Conservation (phyloP, 208 protist species). For the Wallacemonas collosoma region DNA sequence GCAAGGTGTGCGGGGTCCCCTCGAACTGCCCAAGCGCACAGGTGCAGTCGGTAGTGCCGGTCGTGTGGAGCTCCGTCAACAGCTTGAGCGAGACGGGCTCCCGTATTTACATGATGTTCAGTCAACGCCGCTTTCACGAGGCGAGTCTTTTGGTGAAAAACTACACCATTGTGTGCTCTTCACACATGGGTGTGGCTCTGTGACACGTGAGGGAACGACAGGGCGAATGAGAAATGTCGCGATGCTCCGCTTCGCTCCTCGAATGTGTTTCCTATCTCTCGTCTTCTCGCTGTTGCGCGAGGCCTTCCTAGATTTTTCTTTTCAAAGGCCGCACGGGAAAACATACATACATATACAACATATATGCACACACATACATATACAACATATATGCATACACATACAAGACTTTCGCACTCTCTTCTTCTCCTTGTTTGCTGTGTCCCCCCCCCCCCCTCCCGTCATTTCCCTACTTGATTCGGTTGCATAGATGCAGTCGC, state of each 20-base stretch:
- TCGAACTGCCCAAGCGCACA: conserved; percentile 40
- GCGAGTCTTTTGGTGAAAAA: neutral
- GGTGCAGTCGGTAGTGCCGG: conserved; percentile 43
- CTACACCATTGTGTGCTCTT: conserved; percentile 5
- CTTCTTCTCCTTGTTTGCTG: conserved; percentile 17
- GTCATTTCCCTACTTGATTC: conserved; percentile 1
- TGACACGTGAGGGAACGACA: neutral
- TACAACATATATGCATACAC: neutral
- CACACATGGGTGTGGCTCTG: neutral
- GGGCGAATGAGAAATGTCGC: too few relatives aligned
- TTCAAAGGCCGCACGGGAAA: too few relatives aligned
- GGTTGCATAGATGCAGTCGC: neutral
- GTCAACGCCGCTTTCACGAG: conserved; percentile 8
- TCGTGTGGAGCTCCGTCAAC: conserved; percentile 30
- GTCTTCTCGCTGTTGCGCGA: too few relatives aligned
- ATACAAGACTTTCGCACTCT: neutral
- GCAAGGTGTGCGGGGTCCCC: conserved; percentile 36
- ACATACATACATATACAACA: too few relatives aligned
- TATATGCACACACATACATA: neutral
- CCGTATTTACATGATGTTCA: conserved; percentile 5
- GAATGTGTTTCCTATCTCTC: too few relatives aligned
- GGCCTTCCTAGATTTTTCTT: too few relatives aligned
- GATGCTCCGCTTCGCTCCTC: too few relatives aligned
- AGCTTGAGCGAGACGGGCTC: neutral
- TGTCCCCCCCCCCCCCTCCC: neutral